Evolutionary conservation across 176 grass and related monocot genomes (phyloP).

Genomic region (Carex cristatella): DNA sequence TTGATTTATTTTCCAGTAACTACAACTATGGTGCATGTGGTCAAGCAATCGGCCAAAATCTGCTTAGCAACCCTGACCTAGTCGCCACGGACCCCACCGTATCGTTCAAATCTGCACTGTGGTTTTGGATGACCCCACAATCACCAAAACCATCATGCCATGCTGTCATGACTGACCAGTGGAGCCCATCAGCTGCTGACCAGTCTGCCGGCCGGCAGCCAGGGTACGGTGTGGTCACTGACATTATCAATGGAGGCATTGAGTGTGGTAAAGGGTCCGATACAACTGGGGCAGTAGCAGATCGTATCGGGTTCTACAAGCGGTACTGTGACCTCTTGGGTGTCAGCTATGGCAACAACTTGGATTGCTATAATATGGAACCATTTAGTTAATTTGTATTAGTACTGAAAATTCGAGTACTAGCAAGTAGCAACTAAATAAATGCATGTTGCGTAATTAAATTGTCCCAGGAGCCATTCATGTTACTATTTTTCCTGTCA

Average conservation of each 20-base stretch:
- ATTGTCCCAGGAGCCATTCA: not conserved
- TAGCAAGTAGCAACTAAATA: not conserved
- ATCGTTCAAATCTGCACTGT: constrained; percentile 53
- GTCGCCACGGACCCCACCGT: constrained; percentile 37
- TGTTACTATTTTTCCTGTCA: not conserved
- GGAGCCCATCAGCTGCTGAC: constrained; percentile 35
- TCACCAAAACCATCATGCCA: constrained; percentile 53
- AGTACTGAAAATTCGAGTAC: not conserved
- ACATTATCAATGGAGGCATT: constrained; percentile 59
- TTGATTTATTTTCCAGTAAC: constrained; percentile 26
- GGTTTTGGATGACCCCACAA: constrained; percentile 61
- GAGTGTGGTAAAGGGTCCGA: constrained; percentile 41
- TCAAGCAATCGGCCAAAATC: constrained; percentile 29
- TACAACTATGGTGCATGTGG: constrained; percentile 67
- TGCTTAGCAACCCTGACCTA: constrained; percentile 55
- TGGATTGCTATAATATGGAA: constrained; percentile 34
- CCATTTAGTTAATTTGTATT: constrained; percentile 18
- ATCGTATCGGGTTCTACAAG: constrained; percentile 55
- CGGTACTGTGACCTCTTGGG: constrained; percentile 42
- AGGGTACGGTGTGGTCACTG: constrained; percentile 56
- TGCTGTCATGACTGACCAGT: constrained; percentile 41
- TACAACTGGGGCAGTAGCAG: not conserved
- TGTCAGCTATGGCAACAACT: constrained; percentile 33
- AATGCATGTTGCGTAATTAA: not conserved
- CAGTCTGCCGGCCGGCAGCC: constrained; percentile 21